phyloP scores from a whole-genome alignment of 495 filamentous ascomycete genomes.

The Lichenothelia convexa region DNA sequence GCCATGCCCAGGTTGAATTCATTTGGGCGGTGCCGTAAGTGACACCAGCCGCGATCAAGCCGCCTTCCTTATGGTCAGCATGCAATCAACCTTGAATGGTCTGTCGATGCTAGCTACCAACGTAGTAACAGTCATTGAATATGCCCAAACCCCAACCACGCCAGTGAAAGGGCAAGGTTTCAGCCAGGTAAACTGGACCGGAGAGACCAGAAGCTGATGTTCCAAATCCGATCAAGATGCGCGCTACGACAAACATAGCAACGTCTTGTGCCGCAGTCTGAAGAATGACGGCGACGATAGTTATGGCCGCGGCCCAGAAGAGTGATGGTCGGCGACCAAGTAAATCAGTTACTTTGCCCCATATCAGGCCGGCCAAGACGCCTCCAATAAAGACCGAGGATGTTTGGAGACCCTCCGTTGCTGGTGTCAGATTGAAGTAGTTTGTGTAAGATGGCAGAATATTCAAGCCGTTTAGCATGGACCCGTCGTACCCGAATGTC shows the following conservation, averaged over 20 bases:
- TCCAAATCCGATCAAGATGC: not conserved
- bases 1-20: conserved; percentile 32
- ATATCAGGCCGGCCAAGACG: no score
- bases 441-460: conserved; percentile 3
- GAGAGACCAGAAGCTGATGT: conserved; percentile 8
- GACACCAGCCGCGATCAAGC: conserved; percentile 34
- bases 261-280: no score
- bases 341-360: no score
- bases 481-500: conserved; percentile 13
- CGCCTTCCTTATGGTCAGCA: conserved; percentile 45
- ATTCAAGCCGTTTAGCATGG: conserved; percentile 7
- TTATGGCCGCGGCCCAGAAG: no score
- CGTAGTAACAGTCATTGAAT: conserved; percentile 34
- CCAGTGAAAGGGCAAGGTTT: conserved; percentile 9
- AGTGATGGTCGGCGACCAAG: no score
- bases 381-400: no score
- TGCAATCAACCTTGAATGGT: conserved; percentile 62
- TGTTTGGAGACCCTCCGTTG: conserved; percentile 6
- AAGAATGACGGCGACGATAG: no score
- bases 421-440: conserved; percentile 8
- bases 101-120: conserved; percentile 47
- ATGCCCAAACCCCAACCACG: conserved; percentile 43
- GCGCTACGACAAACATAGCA: conserved; percentile 7
- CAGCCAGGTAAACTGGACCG: conserved; percentile 11
- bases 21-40: conserved; percentile 28